phyloP scores from a whole-genome alignment of 108 stramenopile species.

The Skeletonema costatum region DNA sequence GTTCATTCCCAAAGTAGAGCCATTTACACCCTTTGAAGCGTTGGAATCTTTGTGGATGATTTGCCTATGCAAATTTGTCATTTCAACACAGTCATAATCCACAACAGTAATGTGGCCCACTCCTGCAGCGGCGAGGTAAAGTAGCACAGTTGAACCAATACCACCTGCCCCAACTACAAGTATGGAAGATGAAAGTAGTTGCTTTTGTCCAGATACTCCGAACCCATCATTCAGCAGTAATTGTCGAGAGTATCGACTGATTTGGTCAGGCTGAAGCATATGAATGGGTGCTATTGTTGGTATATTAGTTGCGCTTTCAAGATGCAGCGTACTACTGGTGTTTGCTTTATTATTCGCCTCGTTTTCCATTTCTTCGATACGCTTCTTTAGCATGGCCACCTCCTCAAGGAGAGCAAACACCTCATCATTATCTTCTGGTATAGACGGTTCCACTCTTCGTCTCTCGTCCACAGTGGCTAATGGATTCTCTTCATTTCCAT shows the following conservation, averaged over 20 bases:
- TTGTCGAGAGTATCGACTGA: constrained; percentile 85
- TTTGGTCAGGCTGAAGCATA: constrained; percentile 46
- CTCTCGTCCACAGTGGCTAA: neutral
- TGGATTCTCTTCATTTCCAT: constrained; percentile 12
- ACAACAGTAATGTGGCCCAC: constrained; percentile 85
- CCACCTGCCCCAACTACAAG: constrained; percentile 88
- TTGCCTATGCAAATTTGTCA: constrained; percentile 96
- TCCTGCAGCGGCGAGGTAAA: constrained; percentile 82
- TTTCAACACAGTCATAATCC: constrained; percentile 94
- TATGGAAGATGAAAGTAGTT: constrained; percentile 67
- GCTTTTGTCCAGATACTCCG: constrained; percentile 77
- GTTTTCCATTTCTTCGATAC: constrained; percentile 29
- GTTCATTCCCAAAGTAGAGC: constrained; percentile 65
- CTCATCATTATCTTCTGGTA: constrained; percentile 14
- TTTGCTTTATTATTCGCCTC: neutral
- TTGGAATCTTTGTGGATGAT: constrained; percentile 78
- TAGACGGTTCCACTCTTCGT: neutral
- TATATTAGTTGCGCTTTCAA: neutral
- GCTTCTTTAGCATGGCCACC: constrained; percentile 31
- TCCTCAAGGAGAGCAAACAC: constrained; percentile 26
- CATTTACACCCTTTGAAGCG: constrained; percentile 14
- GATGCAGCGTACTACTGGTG: neutral
- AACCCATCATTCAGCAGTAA: constrained; percentile 69
- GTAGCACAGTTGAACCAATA: constrained; percentile 80
- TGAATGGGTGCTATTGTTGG: constrained; percentile 22